Percentiles rank a stretch among this genome's conserved stretches.
phyloP scores from a whole-genome alignment of 495 filamentous ascomycete species.

The Penicillium lagena region DNA sequence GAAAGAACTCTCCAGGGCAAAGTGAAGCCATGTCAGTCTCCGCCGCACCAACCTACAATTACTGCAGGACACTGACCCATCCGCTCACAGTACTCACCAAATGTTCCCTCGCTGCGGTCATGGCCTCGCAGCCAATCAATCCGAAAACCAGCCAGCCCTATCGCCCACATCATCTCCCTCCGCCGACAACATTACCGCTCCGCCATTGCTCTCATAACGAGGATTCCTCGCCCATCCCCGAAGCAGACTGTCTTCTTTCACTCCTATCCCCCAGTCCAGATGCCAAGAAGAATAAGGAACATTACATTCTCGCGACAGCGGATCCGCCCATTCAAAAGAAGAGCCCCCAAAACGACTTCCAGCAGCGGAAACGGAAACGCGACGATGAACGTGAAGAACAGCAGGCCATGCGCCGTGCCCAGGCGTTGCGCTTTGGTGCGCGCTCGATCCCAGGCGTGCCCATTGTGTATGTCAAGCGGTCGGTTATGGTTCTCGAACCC shows the following conservation, averaged over 20 bases:
- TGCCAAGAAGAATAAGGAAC: constrained; percentile 67
- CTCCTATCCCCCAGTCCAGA: constrained; percentile 68
- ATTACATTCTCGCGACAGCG: constrained; percentile 79
- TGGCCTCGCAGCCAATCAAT: constrained; percentile 38
- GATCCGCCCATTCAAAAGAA: constrained; percentile 26
- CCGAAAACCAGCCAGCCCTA: constrained; percentile 38
- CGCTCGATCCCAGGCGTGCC: constrained; percentile 63
- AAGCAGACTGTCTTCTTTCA: constrained; percentile 69
- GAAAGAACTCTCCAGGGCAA: constrained; percentile 71
- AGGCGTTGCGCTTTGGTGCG: constrained; percentile 25
- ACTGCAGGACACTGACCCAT: no score
- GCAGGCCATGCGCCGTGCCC: constrained; percentile 26
- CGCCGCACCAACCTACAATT: neutral
- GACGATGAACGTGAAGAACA: constrained; percentile 26
- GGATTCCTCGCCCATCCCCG: constrained; percentile 66
- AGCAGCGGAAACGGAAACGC: constrained; percentile 19
- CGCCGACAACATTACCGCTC: constrained; percentile 59
- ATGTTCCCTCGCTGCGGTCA: constrained; percentile 45
- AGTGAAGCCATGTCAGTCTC: constrained; percentile 70
- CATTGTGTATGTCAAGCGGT: constrained; percentile 74
- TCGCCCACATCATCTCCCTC: constrained; percentile 36
- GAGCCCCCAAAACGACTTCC: constrained; percentile 11
- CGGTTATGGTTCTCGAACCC: constrained; percentile 86
- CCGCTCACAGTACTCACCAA: constrained; percentile 50
- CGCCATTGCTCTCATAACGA: constrained; percentile 86